phyloP scores from a whole-genome alignment of 257 asterid genomes.

The Salvia rosmarinus region DNA sequence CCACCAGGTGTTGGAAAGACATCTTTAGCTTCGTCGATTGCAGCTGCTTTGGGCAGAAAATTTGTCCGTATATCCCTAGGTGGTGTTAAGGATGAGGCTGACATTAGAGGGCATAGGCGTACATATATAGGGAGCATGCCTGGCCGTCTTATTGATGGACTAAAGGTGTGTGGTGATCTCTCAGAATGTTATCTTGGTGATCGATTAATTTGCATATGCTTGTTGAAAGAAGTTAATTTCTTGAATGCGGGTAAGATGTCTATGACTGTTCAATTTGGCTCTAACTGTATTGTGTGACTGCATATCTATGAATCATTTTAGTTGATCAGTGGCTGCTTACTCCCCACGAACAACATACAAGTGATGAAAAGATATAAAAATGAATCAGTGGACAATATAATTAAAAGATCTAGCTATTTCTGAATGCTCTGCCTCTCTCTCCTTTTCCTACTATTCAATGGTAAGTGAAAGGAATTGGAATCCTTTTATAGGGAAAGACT shows the following conservation, averaged over 20 bases:
- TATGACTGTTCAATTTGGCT: neutral
- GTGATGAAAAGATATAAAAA: neutral
- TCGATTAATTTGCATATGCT: slow-evolving; percentile 22
- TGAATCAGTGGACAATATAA: slow-evolving; percentile 3
- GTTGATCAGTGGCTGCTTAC: slow-evolving; percentile 21
- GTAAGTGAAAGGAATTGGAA: slow-evolving; percentile 2
- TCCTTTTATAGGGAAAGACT: neutral
- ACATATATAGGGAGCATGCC: slow-evolving; percentile 99
- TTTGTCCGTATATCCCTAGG: slow-evolving; percentile 96
- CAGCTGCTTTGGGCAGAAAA: slow-evolving; percentile 95
- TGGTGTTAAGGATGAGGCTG: slow-evolving; percentile 99
- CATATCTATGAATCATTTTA: slow-evolving; percentile 24
- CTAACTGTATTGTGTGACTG: slow-evolving; percentile 20
- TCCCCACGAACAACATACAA: slow-evolving; percentile 5
- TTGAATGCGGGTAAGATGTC: too few species aligned
- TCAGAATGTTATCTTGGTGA: slow-evolving; percentile 23
- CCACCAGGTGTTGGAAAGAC: slow-evolving; percentile 99
- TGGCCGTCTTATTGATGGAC: slow-evolving; percentile 98
- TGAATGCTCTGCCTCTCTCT: too few species aligned
- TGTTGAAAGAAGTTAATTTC: neutral
- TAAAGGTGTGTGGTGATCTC: slow-evolving; percentile 64
- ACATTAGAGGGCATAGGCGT: slow-evolving; percentile 97
- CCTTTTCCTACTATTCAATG: too few species aligned
- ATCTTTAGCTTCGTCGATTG: slow-evolving; percentile 95
- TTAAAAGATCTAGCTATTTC: slow-evolving; percentile 6